Percentiles rank a stretch among this genome's conserved stretches.
These are phyloP conservation scores for Sporisorium sorghi DNA, from an alignment of 1,284 basidiomycete genomes.

Conservation along the genomic window DNA sequence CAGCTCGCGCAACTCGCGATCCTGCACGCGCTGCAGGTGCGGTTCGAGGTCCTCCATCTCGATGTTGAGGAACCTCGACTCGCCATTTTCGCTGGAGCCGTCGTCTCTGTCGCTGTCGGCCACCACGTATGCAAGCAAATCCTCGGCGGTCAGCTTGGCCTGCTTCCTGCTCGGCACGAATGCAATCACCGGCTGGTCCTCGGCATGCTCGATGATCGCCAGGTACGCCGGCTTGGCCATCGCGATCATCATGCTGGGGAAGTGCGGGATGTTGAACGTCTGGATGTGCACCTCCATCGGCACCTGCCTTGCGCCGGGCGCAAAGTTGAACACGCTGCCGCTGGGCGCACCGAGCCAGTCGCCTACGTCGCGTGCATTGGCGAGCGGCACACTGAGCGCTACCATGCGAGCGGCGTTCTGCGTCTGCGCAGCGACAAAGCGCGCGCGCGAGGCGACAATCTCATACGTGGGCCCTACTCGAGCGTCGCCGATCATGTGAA, in stretches of 20 bases:
- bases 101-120: slow-evolving; percentile 77
- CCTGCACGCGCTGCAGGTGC: slow-evolving; percentile 86
- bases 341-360: slow-evolving; percentile 98
- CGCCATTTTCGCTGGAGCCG: slow-evolving; percentile 63
- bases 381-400: slow-evolving; percentile 90
- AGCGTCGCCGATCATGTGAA: slow-evolving; percentile 87
- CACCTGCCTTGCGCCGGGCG: slow-evolving; percentile 89
- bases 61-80: slow-evolving; percentile 89
- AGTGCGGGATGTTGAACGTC: slow-evolving; percentile 93
- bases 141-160: slow-evolving; percentile 90
- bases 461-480: slow-evolving; percentile 96
- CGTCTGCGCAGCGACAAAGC: slow-evolving; percentile 95
- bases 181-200: slow-evolving; percentile 85
- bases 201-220: slow-evolving; percentile 88
- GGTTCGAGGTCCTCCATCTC: slow-evolving; percentile 84
- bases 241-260: slow-evolving; percentile 96
- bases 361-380: slow-evolving; percentile 94
- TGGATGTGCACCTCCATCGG: slow-evolving; percentile 98
- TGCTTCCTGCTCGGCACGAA: slow-evolving; percentile 96
- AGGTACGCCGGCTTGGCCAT: slow-evolving; percentile 99
- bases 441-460: slow-evolving; percentile 90
- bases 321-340: slow-evolving; percentile 93
- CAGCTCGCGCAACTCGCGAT: slow-evolving; percentile 82
- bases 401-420: slow-evolving; percentile 90
- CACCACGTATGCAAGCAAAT: slow-evolving; percentile 87